Conservation (phyloP, 352 stramenopile genomes). For the Pythium phragmiticola region DNA sequence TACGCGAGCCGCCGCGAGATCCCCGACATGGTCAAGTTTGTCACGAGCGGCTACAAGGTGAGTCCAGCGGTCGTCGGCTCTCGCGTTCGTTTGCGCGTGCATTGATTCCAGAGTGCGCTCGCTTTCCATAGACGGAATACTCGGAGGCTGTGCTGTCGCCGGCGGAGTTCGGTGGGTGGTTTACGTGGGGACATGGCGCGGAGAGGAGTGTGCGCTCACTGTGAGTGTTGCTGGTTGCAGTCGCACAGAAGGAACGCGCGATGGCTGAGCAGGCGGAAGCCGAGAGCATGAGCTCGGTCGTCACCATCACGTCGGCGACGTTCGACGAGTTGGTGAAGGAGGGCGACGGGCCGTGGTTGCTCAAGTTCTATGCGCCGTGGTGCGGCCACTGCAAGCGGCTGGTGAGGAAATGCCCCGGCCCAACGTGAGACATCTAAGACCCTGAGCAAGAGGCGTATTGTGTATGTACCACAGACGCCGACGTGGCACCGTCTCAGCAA, state of each 20-base stretch:
- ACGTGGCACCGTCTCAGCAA: slow-evolving; percentile 81
- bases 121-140: slow-evolving; percentile 32
- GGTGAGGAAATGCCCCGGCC: slow-evolving; percentile 29
- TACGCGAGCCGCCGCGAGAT: slow-evolving; percentile 66
- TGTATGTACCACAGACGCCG: slow-evolving; percentile 23
- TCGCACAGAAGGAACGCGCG: slow-evolving; percentile 14
- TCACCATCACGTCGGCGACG: slow-evolving; percentile 24
- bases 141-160: slow-evolving; percentile 58
- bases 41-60: slow-evolving; percentile 68
- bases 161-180: slow-evolving; percentile 49
- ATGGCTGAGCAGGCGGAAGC: slow-evolving; percentile 30
- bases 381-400: slow-evolving; percentile 94
- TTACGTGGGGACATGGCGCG: neutral
- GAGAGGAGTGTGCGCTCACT: neutral
- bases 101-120: neutral
- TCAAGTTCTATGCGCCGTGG: slow-evolving; percentile 94
- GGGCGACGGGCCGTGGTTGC: slow-evolving; percentile 63
- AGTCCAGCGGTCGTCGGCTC: neutral
- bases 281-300: slow-evolving; percentile 30
- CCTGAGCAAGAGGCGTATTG: neutral
- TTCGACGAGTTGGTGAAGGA: slow-evolving; percentile 48
- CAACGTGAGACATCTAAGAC: neutral
- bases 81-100: neutral
- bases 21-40: slow-evolving; percentile 52
- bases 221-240: slow-evolving; percentile 3